phyloP scores from a whole-genome alignment of 495 filamentous ascomycete species.

The Aspergillus olivimuriae region DNA sequence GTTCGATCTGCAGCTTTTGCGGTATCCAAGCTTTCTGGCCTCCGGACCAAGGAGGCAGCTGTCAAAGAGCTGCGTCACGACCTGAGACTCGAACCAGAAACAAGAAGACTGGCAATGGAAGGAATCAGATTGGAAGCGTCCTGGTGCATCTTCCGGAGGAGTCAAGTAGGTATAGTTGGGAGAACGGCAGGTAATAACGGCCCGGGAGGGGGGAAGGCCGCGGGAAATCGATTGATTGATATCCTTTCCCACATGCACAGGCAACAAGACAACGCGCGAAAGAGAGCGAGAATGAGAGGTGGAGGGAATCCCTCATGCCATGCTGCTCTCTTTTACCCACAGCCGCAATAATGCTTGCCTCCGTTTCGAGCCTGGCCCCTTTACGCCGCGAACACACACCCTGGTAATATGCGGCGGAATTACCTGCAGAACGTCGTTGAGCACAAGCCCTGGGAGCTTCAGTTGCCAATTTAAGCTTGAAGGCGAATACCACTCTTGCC shows the following conservation, averaged over 20 bases:
- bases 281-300: not conserved
- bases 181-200: not conserved
- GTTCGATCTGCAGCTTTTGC: not conserved
- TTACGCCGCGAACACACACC: slow-evolving; percentile 17
- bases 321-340: slow-evolving; percentile 7
- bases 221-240: slow-evolving; percentile 14
- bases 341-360: slow-evolving; percentile 12
- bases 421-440: slow-evolving; percentile 18
- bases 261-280: not conserved
- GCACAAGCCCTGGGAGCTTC: slow-evolving; percentile 19
- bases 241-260: slow-evolving; percentile 18
- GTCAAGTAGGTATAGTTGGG: not conserved
- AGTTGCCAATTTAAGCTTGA: slow-evolving; percentile 21
- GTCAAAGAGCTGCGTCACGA: too few species aligned
- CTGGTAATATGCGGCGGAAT: slow-evolving; percentile 20
- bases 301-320: slow-evolving; percentile 7
- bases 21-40: not conserved
- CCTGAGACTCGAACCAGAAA: too few species aligned
- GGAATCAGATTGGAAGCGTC: not conserved
- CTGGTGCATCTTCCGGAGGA: not conserved
- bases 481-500: slow-evolving; percentile 24
- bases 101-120: slow-evolving; percentile 1
- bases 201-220: not conserved
- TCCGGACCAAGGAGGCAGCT: too few species aligned
- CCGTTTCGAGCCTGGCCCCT: slow-evolving; percentile 16